Percentiles rank a stretch among this genome's conserved stretches.
phyloP scores from a whole-genome alignment of 2,329 filamentous ascomycete genomes.

The Diplocarpon rosae region DNA sequence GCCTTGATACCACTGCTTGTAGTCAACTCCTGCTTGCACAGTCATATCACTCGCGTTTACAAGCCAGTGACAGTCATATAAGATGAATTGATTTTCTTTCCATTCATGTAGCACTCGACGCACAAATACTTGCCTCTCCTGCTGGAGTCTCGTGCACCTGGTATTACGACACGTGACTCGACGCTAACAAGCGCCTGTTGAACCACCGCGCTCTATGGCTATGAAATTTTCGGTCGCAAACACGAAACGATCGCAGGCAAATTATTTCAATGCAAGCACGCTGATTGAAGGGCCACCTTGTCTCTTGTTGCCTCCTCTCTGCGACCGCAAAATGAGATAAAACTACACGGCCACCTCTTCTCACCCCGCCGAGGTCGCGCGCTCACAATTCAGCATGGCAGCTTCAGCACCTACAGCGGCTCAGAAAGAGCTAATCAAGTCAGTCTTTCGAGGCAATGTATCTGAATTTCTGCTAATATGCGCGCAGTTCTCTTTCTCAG shows the following conservation, averaged over 20 bases:
- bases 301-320: not conserved
- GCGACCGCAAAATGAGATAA: slow-evolving; percentile 5
- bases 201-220: too few species aligned
- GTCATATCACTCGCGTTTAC: too few species aligned
- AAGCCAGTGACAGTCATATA: too few species aligned
- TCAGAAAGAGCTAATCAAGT: slow-evolving; percentile 28
- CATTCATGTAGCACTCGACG: too few species aligned
- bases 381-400: slow-evolving; percentile 19
- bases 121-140: too few species aligned
- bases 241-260: not conserved
- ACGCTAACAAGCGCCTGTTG: too few species aligned
- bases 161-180: too few species aligned
- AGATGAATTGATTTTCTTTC: too few species aligned
- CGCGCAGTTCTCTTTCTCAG: slow-evolving; percentile 25
- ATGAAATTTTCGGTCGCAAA: not conserved
- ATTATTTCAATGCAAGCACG: not conserved
- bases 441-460: slow-evolving; percentile 1
- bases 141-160: too few species aligned
- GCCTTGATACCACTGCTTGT: too few species aligned
- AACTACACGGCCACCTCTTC: not conserved
- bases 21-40: too few species aligned
- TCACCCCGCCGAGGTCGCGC: not conserved
- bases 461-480: slow-evolving; percentile 8
- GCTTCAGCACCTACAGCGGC: slow-evolving; percentile 21
- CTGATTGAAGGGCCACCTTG: not conserved